Evolutionary conservation across 2,329 filamentous ascomycete genomes (phyloP), one percentile per base, ranked within the genome.

Genomic region (Hypoxylon sp.): DNA sequence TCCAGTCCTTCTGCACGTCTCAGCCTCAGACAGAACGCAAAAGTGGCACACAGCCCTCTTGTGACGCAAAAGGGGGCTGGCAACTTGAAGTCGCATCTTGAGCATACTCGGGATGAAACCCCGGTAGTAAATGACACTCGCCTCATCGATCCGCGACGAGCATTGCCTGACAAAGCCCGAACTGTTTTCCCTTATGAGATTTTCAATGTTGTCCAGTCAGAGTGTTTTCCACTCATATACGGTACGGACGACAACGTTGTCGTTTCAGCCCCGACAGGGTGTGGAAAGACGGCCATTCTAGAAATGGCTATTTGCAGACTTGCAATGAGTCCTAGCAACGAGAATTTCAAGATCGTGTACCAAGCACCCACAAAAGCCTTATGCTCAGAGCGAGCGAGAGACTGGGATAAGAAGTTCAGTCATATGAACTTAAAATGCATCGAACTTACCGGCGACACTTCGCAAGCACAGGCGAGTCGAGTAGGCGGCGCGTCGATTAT

Each of bases 191-290:
- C 88, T 0, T 96, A 91, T 69, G 84, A 88, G 1, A 77, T 91
- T 0, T 93, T 97, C 80, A 97, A 96, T 74, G 91, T 90, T 5
- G 85, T 95, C 0, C 93, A 96, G 73, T 96, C 93, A 0, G 93
- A 90, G 73, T 93, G 90, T 71, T 96, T 95, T 70, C 75, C 83
- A 0, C 76, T 82, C 0, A 83, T 92, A 0, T 95, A 92, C 74
- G 80, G 83, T 4, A 87, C 86, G 0, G 85, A 89, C 69, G 85
- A 93, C 75, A 97, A 96, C 68, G 82, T 96, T 12, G 91, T 96
- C 0, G 82, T 96, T 12, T 90, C 92, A 0, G 90, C 93, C 6
- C 93, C 93, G 0, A 97, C 93, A 0, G 92, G 93, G 7, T 94
- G 92, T 75, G 93, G 93, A 2, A 96, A 97, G 76, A 97, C 93